phyloP scores from a whole-genome alignment of 129 eudicot species.

The Sambucus nigra region DNA sequence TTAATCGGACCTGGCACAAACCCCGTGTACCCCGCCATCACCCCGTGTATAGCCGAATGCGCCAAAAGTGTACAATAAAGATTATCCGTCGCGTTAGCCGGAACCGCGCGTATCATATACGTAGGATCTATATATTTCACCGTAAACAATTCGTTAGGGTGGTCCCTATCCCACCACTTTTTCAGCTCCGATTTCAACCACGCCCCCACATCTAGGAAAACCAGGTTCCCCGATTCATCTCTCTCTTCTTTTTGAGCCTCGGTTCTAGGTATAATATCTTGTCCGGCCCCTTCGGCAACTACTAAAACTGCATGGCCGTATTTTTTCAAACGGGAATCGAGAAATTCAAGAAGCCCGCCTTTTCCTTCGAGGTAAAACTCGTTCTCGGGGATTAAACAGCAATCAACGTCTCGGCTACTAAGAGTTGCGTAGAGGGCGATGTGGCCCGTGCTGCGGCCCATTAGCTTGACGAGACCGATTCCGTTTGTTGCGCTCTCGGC shows the following conservation, averaged over 20 bases:
- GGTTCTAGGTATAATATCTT: slow-evolving; percentile 49
- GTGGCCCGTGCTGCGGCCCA: slow-evolving; percentile 92
- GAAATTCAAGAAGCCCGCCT: slow-evolving; percentile 75
- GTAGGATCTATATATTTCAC: no score
- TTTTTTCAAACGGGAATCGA: slow-evolving; percentile 35
- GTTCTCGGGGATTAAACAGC: slow-evolving; percentile 74
- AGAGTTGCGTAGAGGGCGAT: slow-evolving; percentile 73
- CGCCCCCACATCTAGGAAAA: no score
- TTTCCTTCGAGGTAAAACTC: slow-evolving; percentile 61
- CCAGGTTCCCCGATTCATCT: no score
- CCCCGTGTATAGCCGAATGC: no score
- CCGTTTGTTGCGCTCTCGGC: slow-evolving; percentile 90
- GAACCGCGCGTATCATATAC: no score
- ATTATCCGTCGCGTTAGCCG: no score
- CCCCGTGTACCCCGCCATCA: no score
- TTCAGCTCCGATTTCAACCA: no score
- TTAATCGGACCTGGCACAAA: no score
- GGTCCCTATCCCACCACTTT: slow-evolving; percentile 69
- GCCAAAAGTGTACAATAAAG: no score
- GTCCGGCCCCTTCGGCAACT: slow-evolving; percentile 90
- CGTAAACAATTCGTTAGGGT: no score
- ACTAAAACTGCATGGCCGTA: slow-evolving; percentile 73
- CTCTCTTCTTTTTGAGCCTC: slow-evolving; percentile 32
- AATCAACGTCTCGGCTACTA: slow-evolving; percentile 77
- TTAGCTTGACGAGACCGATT: slow-evolving; percentile 74